Percentiles rank a stretch among this genome's conserved stretches.
Evolutionary conservation across 2,329 filamentous ascomycete genomes (phyloP).

Genomic region (Intubia oerlemansii): DNA sequence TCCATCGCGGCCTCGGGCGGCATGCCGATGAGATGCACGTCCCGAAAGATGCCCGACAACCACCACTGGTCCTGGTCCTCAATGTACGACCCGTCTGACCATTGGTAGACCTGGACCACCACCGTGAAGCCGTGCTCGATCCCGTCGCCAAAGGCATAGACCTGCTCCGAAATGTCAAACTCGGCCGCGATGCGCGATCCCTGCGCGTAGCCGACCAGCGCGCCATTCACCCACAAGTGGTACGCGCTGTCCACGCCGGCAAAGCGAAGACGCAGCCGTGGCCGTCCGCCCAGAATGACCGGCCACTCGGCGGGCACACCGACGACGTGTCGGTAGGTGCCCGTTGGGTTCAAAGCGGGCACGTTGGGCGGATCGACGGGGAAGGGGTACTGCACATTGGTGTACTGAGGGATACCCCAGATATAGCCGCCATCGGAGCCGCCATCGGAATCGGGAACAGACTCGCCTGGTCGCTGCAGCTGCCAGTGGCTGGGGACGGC

Average conservation of each 20-base stretch:
- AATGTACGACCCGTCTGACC: conserved; percentile 46
- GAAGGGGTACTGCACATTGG: conserved; percentile 45
- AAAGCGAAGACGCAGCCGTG: conserved; percentile 38
- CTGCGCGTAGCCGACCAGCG: conserved; percentile 43
- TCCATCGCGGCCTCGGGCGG: conserved; percentile 28
- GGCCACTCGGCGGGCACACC: conserved; percentile 24
- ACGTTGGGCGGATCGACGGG: conserved; percentile 42
- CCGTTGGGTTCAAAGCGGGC: conserved; percentile 41
- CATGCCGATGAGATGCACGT: conserved; percentile 39
- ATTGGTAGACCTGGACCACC: conserved; percentile 47
- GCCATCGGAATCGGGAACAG: too few species aligned
- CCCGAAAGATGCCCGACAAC: conserved; percentile 44
- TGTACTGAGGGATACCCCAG: conserved; percentile 45
- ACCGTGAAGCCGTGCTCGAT: conserved; percentile 15
- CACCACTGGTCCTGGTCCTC: conserved; percentile 54
- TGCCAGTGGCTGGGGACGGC: conserved; percentile 50
- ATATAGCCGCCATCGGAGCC: conserved; percentile 1
- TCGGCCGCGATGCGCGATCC: conserved; percentile 47
- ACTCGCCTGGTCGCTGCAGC: too few species aligned
- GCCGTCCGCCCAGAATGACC: conserved; percentile 11
- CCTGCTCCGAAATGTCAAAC: conserved; percentile 35
- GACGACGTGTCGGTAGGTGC: conserved; percentile 37
- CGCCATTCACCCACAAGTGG: conserved; percentile 46
- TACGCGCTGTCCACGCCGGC: conserved; percentile 54
- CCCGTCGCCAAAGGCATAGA: conserved; percentile 3